Evolutionary conservation across 257 asterid species (phyloP).

Genomic region (Nicotiana tomentosiformis): DNA sequence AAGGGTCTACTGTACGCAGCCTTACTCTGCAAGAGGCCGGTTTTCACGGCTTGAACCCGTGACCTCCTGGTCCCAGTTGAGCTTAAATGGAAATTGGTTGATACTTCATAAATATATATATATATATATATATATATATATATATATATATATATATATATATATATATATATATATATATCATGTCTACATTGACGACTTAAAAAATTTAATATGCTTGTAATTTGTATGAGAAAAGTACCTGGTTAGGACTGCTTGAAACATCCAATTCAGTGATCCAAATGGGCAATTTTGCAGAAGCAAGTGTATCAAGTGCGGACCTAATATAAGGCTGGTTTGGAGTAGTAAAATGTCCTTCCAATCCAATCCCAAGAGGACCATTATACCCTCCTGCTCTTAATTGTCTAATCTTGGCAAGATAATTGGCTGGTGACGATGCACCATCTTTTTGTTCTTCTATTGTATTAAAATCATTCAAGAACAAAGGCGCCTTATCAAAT

Average conservation of each 20-base stretch:
- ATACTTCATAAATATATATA: too few relatives aligned
- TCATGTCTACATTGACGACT: background rate
- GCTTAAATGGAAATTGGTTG: too few relatives aligned
- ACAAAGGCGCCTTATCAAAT: constrained; percentile 37
- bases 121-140: too few relatives aligned
- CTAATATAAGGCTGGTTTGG: constrained; percentile 38
- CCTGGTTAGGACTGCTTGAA: constrained; percentile 32
- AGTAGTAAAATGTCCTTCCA: constrained; percentile 32
- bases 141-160: too few relatives aligned
- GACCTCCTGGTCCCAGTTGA: too few relatives aligned
- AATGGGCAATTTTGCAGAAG: constrained; percentile 44
- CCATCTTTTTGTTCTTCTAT: constrained; percentile 41
- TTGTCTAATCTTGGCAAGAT: constrained; percentile 36
- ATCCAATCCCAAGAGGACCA: constrained; percentile 34
- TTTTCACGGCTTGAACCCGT: too few relatives aligned
- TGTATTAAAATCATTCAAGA: constrained; percentile 60
- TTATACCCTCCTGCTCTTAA: constrained; percentile 28
- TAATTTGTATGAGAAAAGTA: background rate
- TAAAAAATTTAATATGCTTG: background rate
- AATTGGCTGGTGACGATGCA: constrained; percentile 33
- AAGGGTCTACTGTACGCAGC: too few relatives aligned
- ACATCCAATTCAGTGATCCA: constrained; percentile 81
- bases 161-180: too few relatives aligned
- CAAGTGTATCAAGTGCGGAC: constrained; percentile 41
- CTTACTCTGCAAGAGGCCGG: too few relatives aligned